Percentiles rank a stretch among this genome's conserved stretches.
Conservation (phyloP, 352 stramenopile species). For the Saprolegnia diclina region DNA sequence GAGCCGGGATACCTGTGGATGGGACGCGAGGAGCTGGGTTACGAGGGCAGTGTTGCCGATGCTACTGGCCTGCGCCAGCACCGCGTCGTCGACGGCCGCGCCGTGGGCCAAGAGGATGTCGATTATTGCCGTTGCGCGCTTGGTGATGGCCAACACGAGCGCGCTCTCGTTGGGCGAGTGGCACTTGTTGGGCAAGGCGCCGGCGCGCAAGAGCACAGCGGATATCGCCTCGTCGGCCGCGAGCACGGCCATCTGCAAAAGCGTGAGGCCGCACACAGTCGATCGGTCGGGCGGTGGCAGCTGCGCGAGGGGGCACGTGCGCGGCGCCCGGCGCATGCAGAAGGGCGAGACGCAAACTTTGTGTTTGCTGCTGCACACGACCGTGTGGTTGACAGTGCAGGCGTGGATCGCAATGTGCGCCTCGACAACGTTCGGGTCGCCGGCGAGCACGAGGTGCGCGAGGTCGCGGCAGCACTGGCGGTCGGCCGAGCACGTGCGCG, state of each 20-base stretch:
- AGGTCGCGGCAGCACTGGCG: slow-evolving; percentile 16
- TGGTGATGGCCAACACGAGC: slow-evolving; percentile 46
- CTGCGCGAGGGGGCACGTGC: not conserved
- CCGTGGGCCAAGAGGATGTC: slow-evolving; percentile 59
- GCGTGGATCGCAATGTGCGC: not conserved
- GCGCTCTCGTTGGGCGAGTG: slow-evolving; percentile 43
- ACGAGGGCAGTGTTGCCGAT: slow-evolving; percentile 42
- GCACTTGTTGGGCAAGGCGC: slow-evolving; percentile 47
- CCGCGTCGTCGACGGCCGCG: slow-evolving; percentile 52
- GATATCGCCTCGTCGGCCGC: slow-evolving; percentile 45
- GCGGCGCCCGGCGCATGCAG: slow-evolving; percentile 10
- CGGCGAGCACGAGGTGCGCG: slow-evolving; percentile 6
- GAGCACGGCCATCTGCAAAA: slow-evolving; percentile 62
- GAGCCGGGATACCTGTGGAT: slow-evolving; percentile 22
- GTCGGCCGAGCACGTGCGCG: slow-evolving; percentile 5
- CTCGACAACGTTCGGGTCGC: not conserved
- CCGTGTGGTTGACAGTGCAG: slow-evolving; percentile 17
- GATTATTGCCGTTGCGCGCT: slow-evolving; percentile 40
- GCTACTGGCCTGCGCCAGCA: slow-evolving; percentile 42
- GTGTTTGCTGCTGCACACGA: slow-evolving; percentile 9
- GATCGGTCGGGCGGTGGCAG: not conserved
- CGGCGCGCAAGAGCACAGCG: slow-evolving; percentile 54
- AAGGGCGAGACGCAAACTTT: slow-evolving; percentile 14
- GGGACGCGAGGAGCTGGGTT: slow-evolving; percentile 34
- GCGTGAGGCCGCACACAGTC: slow-evolving; percentile 60